phyloP scores from a whole-genome alignment of 805 yeast species.

The Komagataella kurtzmanii region DNA sequence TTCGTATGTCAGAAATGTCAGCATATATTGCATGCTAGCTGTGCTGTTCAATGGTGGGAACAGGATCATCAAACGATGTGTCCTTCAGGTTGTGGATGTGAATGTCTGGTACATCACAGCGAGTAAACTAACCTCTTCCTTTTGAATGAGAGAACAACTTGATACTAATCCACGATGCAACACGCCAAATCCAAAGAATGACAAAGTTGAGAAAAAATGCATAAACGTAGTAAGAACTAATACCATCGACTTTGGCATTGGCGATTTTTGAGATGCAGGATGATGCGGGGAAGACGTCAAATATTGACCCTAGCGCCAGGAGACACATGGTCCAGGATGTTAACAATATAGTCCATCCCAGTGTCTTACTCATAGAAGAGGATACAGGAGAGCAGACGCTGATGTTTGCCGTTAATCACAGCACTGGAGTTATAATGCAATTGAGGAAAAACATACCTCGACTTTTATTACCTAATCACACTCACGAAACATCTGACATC shows the following conservation, averaged over 20 bases:
- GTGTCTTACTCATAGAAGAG: neutral
- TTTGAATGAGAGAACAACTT: slow-evolving; percentile 71
- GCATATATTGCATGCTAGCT: slow-evolving; percentile 65
- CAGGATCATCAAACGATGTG: slow-evolving; percentile 35
- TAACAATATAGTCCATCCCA: neutral
- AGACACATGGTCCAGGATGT: neutral
- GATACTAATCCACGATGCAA: slow-evolving; percentile 67
- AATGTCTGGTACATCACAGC: slow-evolving; percentile 27
- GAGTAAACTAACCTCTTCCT: slow-evolving; percentile 27
- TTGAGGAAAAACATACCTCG: neutral
- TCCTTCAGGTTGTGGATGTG: slow-evolving; percentile 80
- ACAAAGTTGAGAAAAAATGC: slow-evolving; percentile 17
- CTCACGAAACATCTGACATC: neutral
- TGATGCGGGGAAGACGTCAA: neutral
- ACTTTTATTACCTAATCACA: neutral
- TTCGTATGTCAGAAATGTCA: slow-evolving; percentile 64
- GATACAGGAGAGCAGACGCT: neutral
- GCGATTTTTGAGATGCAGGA: neutral
- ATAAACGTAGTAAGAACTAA: slow-evolving; percentile 15
- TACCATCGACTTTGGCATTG: neutral
- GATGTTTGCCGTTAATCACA: neutral
- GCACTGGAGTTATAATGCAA: neutral
- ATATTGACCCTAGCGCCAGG: neutral
- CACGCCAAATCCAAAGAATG: slow-evolving; percentile 53
- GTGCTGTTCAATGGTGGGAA: slow-evolving; percentile 77